Evolutionary conservation across 441 rosid species (phyloP).

Genomic region (Brassica hybrid): DNA sequence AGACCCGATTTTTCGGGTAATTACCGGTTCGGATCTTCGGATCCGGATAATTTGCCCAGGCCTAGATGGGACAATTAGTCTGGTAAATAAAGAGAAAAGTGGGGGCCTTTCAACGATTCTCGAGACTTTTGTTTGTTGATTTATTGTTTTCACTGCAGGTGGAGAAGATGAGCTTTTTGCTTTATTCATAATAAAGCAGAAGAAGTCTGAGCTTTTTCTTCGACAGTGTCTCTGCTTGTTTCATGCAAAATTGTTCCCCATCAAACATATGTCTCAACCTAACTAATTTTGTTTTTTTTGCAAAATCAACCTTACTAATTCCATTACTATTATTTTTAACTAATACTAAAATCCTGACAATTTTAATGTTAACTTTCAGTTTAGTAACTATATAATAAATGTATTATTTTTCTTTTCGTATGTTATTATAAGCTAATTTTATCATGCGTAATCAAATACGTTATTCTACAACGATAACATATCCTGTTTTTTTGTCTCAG

Average conservation of each 20-base stretch:
- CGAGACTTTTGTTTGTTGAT: conserved; percentile 23
- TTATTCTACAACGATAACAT: neutral
- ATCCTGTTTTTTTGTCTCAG: no score
- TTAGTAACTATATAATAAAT: neutral
- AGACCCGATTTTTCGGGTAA: no score
- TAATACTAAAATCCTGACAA: conserved; percentile 1
- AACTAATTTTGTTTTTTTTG: neutral
- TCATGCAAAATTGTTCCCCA: conserved; percentile 38
- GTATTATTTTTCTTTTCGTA: neutral
- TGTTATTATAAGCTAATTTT: neutral
- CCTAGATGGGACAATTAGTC: neutral
- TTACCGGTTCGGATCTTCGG: no score
- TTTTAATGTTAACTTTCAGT: neutral
- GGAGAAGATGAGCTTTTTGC: conserved; percentile 17
- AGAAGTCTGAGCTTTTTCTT: conserved; percentile 14
- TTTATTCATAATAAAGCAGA: conserved; percentile 4
- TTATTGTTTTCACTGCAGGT: conserved; percentile 16
- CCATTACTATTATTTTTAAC: conserved; percentile 20
- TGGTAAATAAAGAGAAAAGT: conserved; percentile 29
- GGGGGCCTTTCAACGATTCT: conserved; percentile 17
- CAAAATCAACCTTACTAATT: neutral
- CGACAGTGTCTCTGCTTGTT: conserved; percentile 30
- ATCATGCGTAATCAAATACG: neutral
- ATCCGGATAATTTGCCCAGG: no score
- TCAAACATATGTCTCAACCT: conserved; percentile 3